These are phyloP conservation scores for Calcarisporium arbuscula DNA, from an alignment of 2,329 filamentous ascomycete species.

Conservation along the genomic window DNA sequence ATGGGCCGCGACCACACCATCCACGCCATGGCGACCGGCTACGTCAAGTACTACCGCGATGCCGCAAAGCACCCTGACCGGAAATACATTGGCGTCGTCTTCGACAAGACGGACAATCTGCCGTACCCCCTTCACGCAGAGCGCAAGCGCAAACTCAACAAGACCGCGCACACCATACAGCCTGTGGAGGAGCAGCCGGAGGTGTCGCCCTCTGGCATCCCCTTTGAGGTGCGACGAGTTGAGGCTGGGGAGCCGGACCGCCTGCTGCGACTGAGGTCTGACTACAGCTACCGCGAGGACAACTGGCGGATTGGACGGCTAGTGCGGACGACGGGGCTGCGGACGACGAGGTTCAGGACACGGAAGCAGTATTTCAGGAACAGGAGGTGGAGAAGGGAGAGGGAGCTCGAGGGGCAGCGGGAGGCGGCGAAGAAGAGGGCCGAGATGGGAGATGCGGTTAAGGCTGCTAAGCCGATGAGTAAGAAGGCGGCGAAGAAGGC, in stretches of 20 bases:
- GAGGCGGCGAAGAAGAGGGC: slow-evolving; percentile 28
- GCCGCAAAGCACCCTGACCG: slow-evolving; percentile 74
- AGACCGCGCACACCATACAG: slow-evolving; percentile 51
- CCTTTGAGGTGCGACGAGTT: slow-evolving; percentile 37
- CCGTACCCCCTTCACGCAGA: slow-evolving; percentile 70
- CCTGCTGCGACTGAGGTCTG: slow-evolving; percentile 41
- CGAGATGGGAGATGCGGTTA: slow-evolving; percentile 23
- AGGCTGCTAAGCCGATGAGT: slow-evolving; percentile 25
- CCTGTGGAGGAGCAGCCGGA: slow-evolving; percentile 28
- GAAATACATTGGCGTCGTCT: slow-evolving; percentile 91
- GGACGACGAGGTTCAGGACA: slow-evolving; percentile 43
- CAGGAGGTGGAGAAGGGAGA: slow-evolving; percentile 35
- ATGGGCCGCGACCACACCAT: slow-evolving; percentile 97
- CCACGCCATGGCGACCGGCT: slow-evolving; percentile 76
- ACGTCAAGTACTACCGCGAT: slow-evolving; percentile 96
- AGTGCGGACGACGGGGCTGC: slow-evolving; percentile 42
- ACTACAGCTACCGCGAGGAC: slow-evolving; percentile 56
- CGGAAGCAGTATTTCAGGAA: slow-evolving; percentile 43
- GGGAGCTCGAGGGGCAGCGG: slow-evolving; percentile 34
- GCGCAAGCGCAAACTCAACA: slow-evolving; percentile 68
- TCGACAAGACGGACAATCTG: slow-evolving; percentile 73
- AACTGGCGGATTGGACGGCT: slow-evolving; percentile 54
- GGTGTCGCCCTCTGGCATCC: slow-evolving; percentile 45
- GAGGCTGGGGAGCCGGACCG: slow-evolving; percentile 37
- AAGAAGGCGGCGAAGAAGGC: slow-evolving; percentile 29